Conservation (phyloP, 768 basidiomycete genomes). For the Calocera cornea region DNA sequence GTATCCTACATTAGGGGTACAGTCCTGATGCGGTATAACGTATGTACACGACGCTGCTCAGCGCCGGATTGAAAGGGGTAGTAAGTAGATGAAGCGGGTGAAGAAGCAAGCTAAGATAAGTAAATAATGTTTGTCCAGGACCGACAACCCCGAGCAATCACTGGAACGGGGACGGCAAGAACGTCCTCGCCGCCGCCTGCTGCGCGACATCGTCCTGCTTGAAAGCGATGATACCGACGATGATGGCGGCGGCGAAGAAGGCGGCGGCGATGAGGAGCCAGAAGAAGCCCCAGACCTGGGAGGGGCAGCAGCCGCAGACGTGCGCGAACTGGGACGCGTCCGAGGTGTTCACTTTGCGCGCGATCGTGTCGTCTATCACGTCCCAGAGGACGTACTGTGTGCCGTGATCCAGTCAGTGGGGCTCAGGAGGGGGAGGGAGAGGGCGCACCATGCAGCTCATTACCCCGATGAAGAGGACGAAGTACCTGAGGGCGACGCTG, state of each 20-base stretch:
- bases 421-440: conserved; percentile 11
- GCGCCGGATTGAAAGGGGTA: neutral
- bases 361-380: conserved; percentile 72
- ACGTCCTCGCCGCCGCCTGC: neutral
- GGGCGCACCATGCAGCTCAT: conserved; percentile 55
- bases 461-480: conserved; percentile 71
- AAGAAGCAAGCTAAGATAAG: too few species aligned
- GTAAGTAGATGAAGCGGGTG: neutral
- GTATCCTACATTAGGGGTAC: conserved; percentile 4
- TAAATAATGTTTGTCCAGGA: neutral
- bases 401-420: conserved; percentile 22
- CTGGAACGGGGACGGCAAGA: neutral
- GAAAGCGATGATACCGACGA: conserved; percentile 69
- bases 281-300: conserved; percentile 79
- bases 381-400: conserved; percentile 71
- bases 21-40: neutral
- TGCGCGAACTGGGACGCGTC: conserved; percentile 77
- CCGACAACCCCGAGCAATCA: neutral
- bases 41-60: neutral
- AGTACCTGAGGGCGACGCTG: conserved; percentile 59
- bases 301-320: conserved; percentile 71
- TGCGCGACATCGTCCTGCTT: conserved; percentile 29
- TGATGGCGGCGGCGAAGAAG: conserved; percentile 61
- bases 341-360: conserved; percentile 67
- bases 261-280: conserved; percentile 66